Percentiles rank a stretch among this genome's conserved stretches.
These are phyloP conservation scores for Zymoseptoria brevis DNA, from an alignment of 2,329 filamentous ascomycete genomes.

Conservation along the genomic window DNA sequence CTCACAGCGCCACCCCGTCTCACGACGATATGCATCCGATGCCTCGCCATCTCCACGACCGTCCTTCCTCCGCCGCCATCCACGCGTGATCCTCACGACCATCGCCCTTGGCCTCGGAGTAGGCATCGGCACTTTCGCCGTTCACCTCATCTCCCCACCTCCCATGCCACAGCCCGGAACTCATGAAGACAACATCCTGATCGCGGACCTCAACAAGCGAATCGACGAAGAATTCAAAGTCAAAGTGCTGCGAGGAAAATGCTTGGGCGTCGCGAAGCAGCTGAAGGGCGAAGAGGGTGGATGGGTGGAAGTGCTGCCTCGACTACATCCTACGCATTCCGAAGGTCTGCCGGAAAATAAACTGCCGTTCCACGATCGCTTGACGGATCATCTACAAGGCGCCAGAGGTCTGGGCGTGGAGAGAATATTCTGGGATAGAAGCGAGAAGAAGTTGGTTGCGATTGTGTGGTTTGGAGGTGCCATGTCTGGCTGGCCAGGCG, in stretches of 20 bases:
- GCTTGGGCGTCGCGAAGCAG: slow-evolving; percentile 27
- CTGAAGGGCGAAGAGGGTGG: slow-evolving; percentile 25
- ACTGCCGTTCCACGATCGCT: slow-evolving; percentile 11
- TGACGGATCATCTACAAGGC: slow-evolving; percentile 31
- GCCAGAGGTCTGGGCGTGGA: slow-evolving; percentile 42
- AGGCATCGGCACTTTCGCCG: slow-evolving; percentile 32
- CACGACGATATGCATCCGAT: background rate
- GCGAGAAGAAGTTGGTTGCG: slow-evolving; percentile 50
- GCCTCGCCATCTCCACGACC: slow-evolving; percentile 1
- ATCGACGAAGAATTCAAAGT: slow-evolving; percentile 45
- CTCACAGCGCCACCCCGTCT: background rate
- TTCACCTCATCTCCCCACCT: slow-evolving; percentile 39
- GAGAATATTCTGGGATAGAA: slow-evolving; percentile 56
- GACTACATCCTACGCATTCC: background rate
- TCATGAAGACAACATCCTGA: slow-evolving; percentile 36
- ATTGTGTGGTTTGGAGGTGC: slow-evolving; percentile 62
- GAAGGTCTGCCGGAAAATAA: slow-evolving; percentile 6
- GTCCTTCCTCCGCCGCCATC: slow-evolving; percentile 11
- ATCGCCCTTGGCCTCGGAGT: slow-evolving; percentile 39
- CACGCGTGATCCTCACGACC: slow-evolving; percentile 18
- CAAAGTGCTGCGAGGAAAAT: slow-evolving; percentile 39
- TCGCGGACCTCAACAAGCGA: slow-evolving; percentile 35
- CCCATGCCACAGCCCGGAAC: slow-evolving; percentile 34
- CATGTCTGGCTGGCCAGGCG: slow-evolving; percentile 60
- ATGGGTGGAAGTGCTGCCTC: slow-evolving; percentile 27